Evolutionary conservation across 106 monocot species (phyloP), one percentile per base, ranked within the genome.

Genomic region (Vanilla planifolia): DNA sequence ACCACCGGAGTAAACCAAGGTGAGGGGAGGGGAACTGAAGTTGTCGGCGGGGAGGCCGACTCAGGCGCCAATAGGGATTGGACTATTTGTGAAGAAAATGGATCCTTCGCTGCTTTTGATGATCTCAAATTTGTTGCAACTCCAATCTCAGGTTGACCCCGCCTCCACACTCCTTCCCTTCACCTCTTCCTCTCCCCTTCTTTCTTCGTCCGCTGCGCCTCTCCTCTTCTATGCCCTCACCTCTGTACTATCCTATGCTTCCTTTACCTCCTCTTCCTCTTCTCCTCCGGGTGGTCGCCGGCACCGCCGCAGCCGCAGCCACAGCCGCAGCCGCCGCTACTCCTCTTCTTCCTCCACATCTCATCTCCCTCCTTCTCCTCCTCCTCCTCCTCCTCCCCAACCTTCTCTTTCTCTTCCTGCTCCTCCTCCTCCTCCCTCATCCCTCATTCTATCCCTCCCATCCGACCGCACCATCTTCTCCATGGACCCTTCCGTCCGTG

Each of bases 71-170:
- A 37, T 10, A 10, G 37, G 37, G 7, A 37, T 6, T 10, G 37
- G 10, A 10, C 37, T 6, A 10, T 10, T 37, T 37, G 10, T n/a
- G n/a, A n/a, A 1, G 28, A 8, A 51, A 9, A 70, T 77, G 68
- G 73, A 73, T 59, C 69, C 75, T 0, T 52, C 63, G 3, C 41
- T 72, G 20, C 44, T 72, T 17, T 47, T 78, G 32, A 57, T 78
- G 69, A 70, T 78, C 39, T 78, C 78, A 39, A 78, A 78, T 62
- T 73, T 78, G 21, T 67, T 78, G 57, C 61, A 73, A 29, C 66
- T 78, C n/a, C 82, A 77, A 46, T 71, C 55, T 56, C 67, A 72
- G 61, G 65, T 74, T 42, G 69, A 74, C 29, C 74, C 58, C 24
- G 48, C 26, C 33, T 43, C 66, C 21, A 43, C 77, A 21, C 26